Base-by-base conservation (phyloP, 2,329 filamentous ascomycete genomes). In the Verticillium alfalfae region DNA sequence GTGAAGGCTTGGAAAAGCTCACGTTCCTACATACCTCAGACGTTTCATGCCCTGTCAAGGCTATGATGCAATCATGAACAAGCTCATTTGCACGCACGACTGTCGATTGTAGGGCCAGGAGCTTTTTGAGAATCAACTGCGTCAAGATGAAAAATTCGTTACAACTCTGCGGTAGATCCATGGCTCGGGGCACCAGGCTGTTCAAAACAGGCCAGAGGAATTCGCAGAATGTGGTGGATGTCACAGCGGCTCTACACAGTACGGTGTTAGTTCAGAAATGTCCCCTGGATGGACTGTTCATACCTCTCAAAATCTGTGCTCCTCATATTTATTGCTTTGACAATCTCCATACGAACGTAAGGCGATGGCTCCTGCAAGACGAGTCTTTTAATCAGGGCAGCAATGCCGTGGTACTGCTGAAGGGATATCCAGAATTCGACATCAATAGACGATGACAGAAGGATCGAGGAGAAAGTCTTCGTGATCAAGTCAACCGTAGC, bases 121-220 rank as follows among this genome's bases (percentile, higher is more conserved):
- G 67, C 38, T 70, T 74, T 58, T 71, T 69, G 38, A 84, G 73
- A 18, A 84, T 69, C 4, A 69, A 68, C 22, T 76, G 70, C 37
- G 77, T 72, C 18, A 84, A 65, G 2, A 66, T 65, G 59, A 86
- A 78, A 16, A 81, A 68, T 57, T 85, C 81, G 31, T 78, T 73
- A 61, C 80, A 81, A 36, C 73, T 71, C 7, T 59, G 61, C 12
- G 76, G 70, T 60, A 69, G 66, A 1, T 38, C 57, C 3, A 71
- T 69, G 26, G 77, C 77, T 57, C 70, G 68, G 16, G 71, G 72
- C 7, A 81, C 67, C 34, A 81, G 69, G 13, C 68, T 68, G 8
- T 72, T 71, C 10, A 79, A 65, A 9, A 78, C 64, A 1, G 81
- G 77, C 81, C 82, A 84, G 63, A 84, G 79, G 38, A 79, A 75